phyloP scores from a whole-genome alignment of 768 basidiomycete genomes.

The Kwoniella sp. region DNA sequence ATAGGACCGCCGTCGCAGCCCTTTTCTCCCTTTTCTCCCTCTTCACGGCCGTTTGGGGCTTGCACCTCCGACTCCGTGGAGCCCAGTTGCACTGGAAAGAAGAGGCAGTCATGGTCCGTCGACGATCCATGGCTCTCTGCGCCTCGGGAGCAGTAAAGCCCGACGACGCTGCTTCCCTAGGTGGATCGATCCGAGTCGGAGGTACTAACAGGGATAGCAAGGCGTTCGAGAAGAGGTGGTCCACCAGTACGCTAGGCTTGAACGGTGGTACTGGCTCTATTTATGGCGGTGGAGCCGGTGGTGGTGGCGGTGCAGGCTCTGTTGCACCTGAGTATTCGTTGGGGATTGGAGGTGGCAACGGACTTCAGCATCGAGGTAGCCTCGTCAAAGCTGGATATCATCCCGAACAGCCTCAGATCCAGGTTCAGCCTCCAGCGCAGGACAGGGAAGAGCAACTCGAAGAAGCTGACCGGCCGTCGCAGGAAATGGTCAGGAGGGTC shows the following conservation, averaged over 20 bases:
- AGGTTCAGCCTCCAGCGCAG: neutral
- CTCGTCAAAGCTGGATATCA: conserved; percentile 29
- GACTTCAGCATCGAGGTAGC: conserved; percentile 17
- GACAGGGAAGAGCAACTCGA: conserved; percentile 38
- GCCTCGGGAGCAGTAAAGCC: conserved; percentile 5
- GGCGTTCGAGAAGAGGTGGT: conserved; percentile 13
- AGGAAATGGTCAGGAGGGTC: conserved; percentile 30
- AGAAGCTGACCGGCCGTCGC: conserved; percentile 26
- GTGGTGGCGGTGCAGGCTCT: neutral
- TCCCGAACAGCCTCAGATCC: conserved; percentile 6
- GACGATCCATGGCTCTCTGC: conserved; percentile 39
- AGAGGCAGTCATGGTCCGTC: conserved; percentile 48
- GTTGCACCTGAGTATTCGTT: neutral
- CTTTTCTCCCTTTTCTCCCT: conserved; percentile 46
- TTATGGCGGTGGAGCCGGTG: neutral
- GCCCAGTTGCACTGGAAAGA: conserved; percentile 44
- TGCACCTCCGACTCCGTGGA: conserved; percentile 41
- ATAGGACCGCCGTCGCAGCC: conserved; percentile 44
- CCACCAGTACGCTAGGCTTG: conserved; percentile 6
- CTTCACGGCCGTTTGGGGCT: conserved; percentile 43
- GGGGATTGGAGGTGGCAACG: neutral
- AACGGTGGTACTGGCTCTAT: too few relatives aligned
- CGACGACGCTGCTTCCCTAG: conserved; percentile 10
- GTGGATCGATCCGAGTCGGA: neutral
- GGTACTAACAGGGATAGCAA: conserved; percentile 1